Evolutionary conservation across 495 filamentous ascomycete genomes (phyloP), one percentile per base, ranked within the genome.

Genomic region (Friedmanniomyces simplex): DNA sequence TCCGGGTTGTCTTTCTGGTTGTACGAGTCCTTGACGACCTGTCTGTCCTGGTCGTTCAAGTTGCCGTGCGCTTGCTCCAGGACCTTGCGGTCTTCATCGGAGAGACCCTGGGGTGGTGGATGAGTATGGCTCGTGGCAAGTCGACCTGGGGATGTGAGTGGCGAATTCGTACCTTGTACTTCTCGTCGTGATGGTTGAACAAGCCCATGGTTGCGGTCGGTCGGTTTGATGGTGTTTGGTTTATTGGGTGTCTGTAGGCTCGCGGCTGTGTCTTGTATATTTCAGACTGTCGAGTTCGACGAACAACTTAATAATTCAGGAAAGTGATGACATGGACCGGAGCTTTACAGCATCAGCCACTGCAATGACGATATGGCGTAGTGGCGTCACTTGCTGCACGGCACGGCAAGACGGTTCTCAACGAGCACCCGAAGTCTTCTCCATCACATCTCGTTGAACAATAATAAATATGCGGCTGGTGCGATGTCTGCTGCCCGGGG

Each of bases 51-150:
- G 12, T 41, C 34, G 25, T 43, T 43, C 4, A 54, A 18, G n/a
- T 54, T 54, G 51, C 34, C 51, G 37, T 54, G 51, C 8, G 51
- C 51, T 10, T 54, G 18, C 20, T 54, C 34, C 11, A 54, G 34
- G 10, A 28, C 37, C 10, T 28, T 21, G 13, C 25, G 51, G 25
- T 54, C 51, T 34, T 54, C 51, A 7, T 32, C 26, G 20, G 49
- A 52, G 26, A 52, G 49, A 25, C 30, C 30, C 49, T 52, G 18
- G 22, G 6, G 7, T 18, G 12, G 34, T 52, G 7, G 20, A 25
- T 52, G 16, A 34, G 25, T 13, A 52, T 18, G 25, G 18, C 24
- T 36, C n/a, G n/a, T n/a, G n/a, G n/a, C n/a, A n/a, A n/a, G n/a
- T n/a, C n/a, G 49, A 14, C 30, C 7, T 10, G 49, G 6, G 11